phyloP scores from a whole-genome alignment of 2,329 filamentous ascomycete genomes.

The Pseudocercospora fuligena region DNA sequence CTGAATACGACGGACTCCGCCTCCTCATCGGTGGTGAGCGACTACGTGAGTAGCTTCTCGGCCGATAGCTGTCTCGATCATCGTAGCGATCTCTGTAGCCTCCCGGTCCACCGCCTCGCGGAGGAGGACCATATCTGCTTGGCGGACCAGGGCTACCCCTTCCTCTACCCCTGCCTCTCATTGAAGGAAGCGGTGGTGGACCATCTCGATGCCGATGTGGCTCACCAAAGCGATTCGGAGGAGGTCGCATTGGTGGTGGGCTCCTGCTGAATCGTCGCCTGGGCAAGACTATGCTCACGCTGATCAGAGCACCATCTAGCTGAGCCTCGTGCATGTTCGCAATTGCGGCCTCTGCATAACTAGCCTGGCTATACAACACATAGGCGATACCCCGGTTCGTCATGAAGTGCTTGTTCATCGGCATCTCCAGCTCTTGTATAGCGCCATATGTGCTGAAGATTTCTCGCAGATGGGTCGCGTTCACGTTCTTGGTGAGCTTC shows the following conservation, averaged over 20 bases:
- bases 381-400: constrained; percentile 94
- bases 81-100: constrained; percentile 39
- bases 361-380: constrained; percentile 77
- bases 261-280: constrained; percentile 80
- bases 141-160: constrained; percentile 33
- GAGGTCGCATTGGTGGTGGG: constrained; percentile 72
- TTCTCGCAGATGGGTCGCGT: constrained; percentile 82
- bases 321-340: constrained; percentile 98
- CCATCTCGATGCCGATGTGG: constrained; percentile 42
- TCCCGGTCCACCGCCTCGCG: constrained; percentile 32
- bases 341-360: constrained; percentile 80
- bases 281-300: constrained; percentile 86
- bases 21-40: constrained; percentile 29
- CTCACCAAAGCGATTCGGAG: constrained; percentile 54
- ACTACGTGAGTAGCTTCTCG: constrained; percentile 31
- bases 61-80: constrained; percentile 36
- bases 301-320: constrained; percentile 75
- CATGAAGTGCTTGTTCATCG: constrained; percentile 83
- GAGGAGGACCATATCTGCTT: constrained; percentile 27
- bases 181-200: constrained; percentile 34
- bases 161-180: constrained; percentile 28
- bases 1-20: constrained; percentile 43
- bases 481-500: constrained; percentile 93
- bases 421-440: constrained; percentile 86
- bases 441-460: constrained; percentile 89